Evolutionary conservation across 2,329 filamentous ascomycete species (phyloP).

Genomic region (Paracoccidioides brasiliensis): DNA sequence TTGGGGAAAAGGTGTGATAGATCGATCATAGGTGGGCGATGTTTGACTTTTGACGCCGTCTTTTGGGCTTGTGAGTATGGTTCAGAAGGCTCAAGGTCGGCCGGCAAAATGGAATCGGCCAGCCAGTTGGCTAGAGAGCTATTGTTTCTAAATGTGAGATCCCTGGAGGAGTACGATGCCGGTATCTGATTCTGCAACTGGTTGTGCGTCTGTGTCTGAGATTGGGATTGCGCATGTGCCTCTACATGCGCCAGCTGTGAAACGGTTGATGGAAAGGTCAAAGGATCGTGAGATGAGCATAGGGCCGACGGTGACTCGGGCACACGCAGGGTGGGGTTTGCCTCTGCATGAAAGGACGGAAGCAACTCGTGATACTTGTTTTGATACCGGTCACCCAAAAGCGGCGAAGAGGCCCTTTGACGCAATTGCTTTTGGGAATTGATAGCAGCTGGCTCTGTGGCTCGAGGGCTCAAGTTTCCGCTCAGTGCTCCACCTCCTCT

Average conservation of each 20-base stretch:
- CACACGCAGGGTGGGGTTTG: constrained; percentile 24
- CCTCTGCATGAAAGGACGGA: constrained; percentile 22
- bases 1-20: constrained; percentile 32
- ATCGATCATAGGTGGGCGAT: constrained; percentile 29
- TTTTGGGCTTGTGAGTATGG: constrained; percentile 3
- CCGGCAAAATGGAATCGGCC: background rate
- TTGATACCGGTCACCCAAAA: constrained; percentile 29
- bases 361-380: constrained; percentile 17
- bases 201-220: background rate
- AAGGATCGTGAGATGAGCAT: constrained; percentile 35
- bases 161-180: constrained; percentile 14
- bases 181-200: constrained; percentile 16
- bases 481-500: background rate
- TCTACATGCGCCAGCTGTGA: constrained; percentile 26
- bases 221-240: constrained; percentile 18
- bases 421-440: constrained; percentile 15
- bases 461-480: background rate
- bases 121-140: background rate
- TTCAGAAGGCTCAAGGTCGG: background rate
- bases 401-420: constrained; percentile 35
- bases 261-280: constrained; percentile 27
- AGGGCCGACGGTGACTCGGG: constrained; percentile 34
- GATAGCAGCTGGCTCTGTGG: background rate
- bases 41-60: constrained; percentile 27
- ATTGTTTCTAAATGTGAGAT: constrained; percentile 10